A percentile compares a stretch with the other conserved stretches of the same genome.
phyloP scores from a whole-genome alignment of 2,329 filamentous ascomycete genomes.

The Fusarium brevicatenulatum region DNA sequence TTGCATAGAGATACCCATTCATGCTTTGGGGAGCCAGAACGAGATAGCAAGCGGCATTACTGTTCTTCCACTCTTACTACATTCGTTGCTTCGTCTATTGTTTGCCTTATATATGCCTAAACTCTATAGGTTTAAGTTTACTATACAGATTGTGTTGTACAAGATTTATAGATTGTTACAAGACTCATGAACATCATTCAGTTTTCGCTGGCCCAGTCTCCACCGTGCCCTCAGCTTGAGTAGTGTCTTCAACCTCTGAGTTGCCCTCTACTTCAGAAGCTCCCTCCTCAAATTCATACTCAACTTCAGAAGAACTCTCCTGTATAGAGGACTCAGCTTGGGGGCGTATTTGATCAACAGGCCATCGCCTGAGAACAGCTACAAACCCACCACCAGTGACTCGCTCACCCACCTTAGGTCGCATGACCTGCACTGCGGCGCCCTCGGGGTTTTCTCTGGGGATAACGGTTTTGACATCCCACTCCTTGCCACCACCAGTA shows the following conservation, averaged over 20 bases:
- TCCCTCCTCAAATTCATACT: not conserved
- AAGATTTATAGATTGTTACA: not conserved
- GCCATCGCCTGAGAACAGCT: conserved; percentile 51
- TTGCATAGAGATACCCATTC: conserved; percentile 50
- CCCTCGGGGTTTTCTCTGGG: conserved; percentile 41
- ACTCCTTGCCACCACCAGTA: conserved; percentile 64
- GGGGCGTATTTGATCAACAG: conserved; percentile 16
- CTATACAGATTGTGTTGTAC: not conserved
- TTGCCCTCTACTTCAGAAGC: not conserved
- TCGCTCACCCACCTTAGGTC: conserved; percentile 54
- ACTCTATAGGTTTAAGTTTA: not conserved
- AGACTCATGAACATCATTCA: not conserved
- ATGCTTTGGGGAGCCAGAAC: conserved; percentile 42
- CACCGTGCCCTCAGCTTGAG: not conserved
- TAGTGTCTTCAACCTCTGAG: not conserved
- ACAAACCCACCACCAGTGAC: conserved; percentile 55
- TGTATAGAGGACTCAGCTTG: conserved; percentile 11
- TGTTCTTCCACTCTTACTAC: conserved; percentile 27
- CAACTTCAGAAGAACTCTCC: conserved; percentile 7
- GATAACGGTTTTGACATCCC: conserved; percentile 67
- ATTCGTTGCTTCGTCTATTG: not conserved
- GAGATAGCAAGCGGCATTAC: conserved; percentile 46
- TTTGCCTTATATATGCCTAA: not conserved
- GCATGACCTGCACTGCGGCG: conserved; percentile 52
- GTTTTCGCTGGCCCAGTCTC: not conserved